Base-by-base conservation (phyloP, 352 stramenopile genomes). In the Thalassiosira livingstoniorum region DNA sequence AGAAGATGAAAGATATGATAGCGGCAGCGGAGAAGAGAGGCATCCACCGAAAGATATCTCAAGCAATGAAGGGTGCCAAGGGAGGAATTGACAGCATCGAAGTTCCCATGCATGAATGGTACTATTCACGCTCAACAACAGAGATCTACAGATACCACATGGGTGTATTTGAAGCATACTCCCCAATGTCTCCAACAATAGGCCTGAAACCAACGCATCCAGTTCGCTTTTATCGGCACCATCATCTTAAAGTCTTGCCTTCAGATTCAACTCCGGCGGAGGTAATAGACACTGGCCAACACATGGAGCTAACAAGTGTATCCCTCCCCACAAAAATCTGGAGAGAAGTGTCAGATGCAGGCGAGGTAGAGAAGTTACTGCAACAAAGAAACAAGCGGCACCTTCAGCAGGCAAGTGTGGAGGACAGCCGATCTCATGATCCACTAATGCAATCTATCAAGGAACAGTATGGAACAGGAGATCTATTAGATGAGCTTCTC, bases 1-100 rank as follows among this genome's bases (percentile, higher is more conserved):
- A 65, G 18, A 60, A 75, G 10, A 75, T 75, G 53, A 31, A 72
- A 27, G 10, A 45, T 4, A 72, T 72, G 64, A 31, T 55, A 45
- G 5, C 2, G 37, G 7, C 32, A 4, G 45, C 23, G 2, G 55
- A 42, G 31, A 3, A 62, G n/a, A 21, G 31, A 47, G 39, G 18
- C 3, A 11, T 57, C 2, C 53, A 72, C 37, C 13, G 64, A 43
- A 61, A 47, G 13, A 5, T 72, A 13, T 62, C 62, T 2, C 15
- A 2, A 1, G 42, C 42, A 25, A 37, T 70, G 3, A 70, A 70
- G 42, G 62, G 62, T 2, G 2, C 32, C 13, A 5, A 35, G 2
- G 1, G n/a, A 51, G n/a, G 60, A 25, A 5, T 67, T 10, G n/a
- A 51, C 5, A 54, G 11, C 0, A 51, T 67, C 34, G 60, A 67